Evolutionary conservation across 371 early-diverging fungal genomes (phyloP).

Genomic region (Sporodiniella umbellata): DNA sequence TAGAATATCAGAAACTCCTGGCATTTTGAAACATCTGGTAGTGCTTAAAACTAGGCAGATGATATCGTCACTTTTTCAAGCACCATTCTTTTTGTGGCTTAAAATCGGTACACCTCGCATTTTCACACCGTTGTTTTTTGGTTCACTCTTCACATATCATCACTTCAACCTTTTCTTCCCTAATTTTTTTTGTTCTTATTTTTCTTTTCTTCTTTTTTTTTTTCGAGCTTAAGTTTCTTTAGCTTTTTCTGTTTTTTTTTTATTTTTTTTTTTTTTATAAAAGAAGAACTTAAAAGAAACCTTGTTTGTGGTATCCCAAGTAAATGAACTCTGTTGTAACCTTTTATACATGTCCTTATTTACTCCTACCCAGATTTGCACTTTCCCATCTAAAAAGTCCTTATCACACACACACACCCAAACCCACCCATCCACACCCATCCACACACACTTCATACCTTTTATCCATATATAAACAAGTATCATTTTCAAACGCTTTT

Average conservation of each 20-base stretch:
- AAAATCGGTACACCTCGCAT: background rate
- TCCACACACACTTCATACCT: background rate
- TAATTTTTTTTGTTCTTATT: background rate
- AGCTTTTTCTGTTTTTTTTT: background rate
- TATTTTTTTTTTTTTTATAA: background rate
- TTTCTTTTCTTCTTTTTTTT: background rate
- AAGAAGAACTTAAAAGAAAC: background rate
- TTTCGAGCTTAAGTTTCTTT: background rate
- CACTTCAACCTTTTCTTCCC: background rate
- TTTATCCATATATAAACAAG: background rate
- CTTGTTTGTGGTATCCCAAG: background rate
- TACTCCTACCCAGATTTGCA: background rate
- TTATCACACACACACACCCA: background rate
- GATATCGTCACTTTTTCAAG: background rate
- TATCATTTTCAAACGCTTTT: background rate
- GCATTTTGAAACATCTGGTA: conserved; percentile 1
- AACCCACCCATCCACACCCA: background rate
- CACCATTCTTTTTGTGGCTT: background rate
- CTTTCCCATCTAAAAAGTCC: background rate
- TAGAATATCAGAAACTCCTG: background rate
- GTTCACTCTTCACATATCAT: no score
- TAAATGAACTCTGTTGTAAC: background rate
- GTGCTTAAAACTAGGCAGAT: background rate
- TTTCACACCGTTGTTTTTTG: background rate
- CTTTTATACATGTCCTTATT: conserved; percentile 1